phyloP scores from a whole-genome alignment of 345 rosid species.

The Streptanthus diversifolius region DNA sequence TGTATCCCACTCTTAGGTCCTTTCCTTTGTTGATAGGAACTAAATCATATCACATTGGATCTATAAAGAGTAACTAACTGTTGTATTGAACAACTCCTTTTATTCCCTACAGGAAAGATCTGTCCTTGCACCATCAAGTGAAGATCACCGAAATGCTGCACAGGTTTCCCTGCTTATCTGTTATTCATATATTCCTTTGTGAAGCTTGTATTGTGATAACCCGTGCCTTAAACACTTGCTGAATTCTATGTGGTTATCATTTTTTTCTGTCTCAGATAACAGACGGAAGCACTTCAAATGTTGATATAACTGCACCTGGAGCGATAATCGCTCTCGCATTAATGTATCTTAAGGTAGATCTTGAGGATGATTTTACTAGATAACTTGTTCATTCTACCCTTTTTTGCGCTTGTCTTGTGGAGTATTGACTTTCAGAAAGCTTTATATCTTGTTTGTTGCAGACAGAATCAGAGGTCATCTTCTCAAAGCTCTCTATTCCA shows the following conservation, averaged over 20 bases:
- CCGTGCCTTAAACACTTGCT: neutral
- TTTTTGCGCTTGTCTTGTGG: neutral
- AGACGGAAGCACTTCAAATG: conserved; percentile 72
- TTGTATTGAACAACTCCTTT: conserved; percentile 21
- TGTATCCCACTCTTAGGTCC: conserved; percentile 17
- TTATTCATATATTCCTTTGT: conserved; percentile 8
- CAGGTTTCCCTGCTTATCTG: conserved; percentile 54
- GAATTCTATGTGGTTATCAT: conserved; percentile 1
- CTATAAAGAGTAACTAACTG: neutral
- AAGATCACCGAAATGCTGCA: conserved; percentile 64
- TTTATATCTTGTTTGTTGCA: conserved; percentile 38
- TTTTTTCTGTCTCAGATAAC: conserved; percentile 51
- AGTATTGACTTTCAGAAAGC: conserved; percentile 14
- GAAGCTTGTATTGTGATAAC: conserved; percentile 7
- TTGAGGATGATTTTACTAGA: conserved; percentile 17
- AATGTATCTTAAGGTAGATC: conserved; percentile 81
- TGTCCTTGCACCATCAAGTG: conserved; percentile 44
- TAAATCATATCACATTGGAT: neutral
- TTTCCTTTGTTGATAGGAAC: conserved; percentile 13
- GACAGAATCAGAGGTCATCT: conserved; percentile 80
- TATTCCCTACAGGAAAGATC: conserved; percentile 58
- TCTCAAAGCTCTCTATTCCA: conserved; percentile 80
- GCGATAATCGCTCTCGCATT: conserved; percentile 84
- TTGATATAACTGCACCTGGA: conserved; percentile 98
- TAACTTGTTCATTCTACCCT: neutral